phyloP scores from a whole-genome alignment of 2,329 filamentous ascomycete species.

The Paramyrothecium sp. region DNA sequence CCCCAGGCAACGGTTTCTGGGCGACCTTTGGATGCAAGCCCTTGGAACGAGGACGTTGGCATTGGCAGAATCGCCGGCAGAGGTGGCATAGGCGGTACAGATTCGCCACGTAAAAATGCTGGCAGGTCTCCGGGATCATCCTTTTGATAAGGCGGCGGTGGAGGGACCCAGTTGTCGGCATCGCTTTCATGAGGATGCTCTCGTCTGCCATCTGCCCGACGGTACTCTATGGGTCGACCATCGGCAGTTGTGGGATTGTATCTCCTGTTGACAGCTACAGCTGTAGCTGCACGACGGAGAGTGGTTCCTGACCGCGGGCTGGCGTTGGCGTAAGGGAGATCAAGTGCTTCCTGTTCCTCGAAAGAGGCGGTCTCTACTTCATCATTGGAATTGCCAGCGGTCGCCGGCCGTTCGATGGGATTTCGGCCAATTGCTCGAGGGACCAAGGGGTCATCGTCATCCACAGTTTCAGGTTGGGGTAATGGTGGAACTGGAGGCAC shows the following conservation, averaged over 20 bases:
- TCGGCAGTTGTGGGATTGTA: conserved; percentile 59
- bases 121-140: conserved; percentile 59
- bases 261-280: conserved; percentile 71
- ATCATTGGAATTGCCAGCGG: conserved; percentile 25
- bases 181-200: conserved; percentile 84
- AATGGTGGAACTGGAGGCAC: conserved; percentile 24
- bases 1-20: background rate
- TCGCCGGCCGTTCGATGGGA: conserved; percentile 12
- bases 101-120: conserved; percentile 51
- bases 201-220: conserved; percentile 65
- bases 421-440: conserved; percentile 44
- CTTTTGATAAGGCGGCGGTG: conserved; percentile 75
- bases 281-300: conserved; percentile 70
- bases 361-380: conserved; percentile 45
- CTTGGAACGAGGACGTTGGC: conserved; percentile 4
- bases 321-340: conserved; percentile 71
- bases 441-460: conserved; percentile 48
- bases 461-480: conserved; percentile 23
- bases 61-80: conserved; percentile 20
- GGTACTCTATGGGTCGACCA: conserved; percentile 57
- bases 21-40: background rate
- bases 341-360: conserved; percentile 61
- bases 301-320: conserved; percentile 69
- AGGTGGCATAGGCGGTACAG: conserved; percentile 32
- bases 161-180: conserved; percentile 85